Evolutionary conservation across 148 eudicot species (phyloP).

Genomic region (Heliosperma pusillum): DNA sequence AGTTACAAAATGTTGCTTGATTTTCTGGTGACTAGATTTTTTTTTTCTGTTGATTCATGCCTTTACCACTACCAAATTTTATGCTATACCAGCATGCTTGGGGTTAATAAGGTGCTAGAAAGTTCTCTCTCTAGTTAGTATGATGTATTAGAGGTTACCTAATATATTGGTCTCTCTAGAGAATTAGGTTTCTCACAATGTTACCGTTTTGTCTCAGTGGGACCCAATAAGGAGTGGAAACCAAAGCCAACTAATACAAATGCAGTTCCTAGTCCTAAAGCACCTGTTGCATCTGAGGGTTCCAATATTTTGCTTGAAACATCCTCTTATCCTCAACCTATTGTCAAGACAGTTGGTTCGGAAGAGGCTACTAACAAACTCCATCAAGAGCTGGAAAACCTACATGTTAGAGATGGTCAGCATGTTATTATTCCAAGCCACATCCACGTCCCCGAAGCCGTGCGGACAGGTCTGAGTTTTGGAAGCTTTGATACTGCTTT

Average conservation of each 20-base stretch:
- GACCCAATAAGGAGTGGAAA: conserved; percentile 77
- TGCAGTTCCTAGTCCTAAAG: conserved; percentile 40
- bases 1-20: neutral
- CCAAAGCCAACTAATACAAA: conserved; percentile 50
- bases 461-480: conserved; percentile 66
- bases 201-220: conserved; percentile 31
- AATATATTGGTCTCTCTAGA: neutral
- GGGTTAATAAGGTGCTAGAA: neutral
- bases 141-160: neutral
- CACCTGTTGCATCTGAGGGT: conserved; percentile 37
- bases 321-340: conserved; percentile 25
- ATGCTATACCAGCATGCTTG: neutral
- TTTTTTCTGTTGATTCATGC: neutral
- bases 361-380: conserved; percentile 41
- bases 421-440: conserved; percentile 83
- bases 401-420: conserved; percentile 47
- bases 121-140: neutral
- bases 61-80: neutral
- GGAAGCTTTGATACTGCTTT: conserved; percentile 83
- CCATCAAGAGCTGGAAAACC: conserved; percentile 49
- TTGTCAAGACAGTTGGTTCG: conserved; percentile 29
- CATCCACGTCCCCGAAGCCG: conserved; percentile 78
- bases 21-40: neutral
- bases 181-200: neutral
- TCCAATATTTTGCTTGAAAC: conserved; percentile 31